Evolutionary conservation across 2,329 filamentous ascomycete species (phyloP).

Genomic region (Calonectria honghensis): DNA sequence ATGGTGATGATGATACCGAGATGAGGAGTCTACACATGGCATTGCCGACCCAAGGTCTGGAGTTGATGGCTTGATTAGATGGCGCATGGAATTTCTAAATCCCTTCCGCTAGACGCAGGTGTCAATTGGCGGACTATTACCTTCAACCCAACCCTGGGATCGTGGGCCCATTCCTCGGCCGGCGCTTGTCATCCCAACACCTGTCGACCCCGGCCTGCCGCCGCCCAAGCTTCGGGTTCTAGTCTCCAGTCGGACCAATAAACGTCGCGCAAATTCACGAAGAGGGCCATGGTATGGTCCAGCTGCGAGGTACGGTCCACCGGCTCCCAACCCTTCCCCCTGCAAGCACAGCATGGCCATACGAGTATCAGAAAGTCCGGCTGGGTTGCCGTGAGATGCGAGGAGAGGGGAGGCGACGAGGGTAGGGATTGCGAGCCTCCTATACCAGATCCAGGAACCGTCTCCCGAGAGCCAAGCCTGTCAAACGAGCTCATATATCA

Average conservation of each 20-base stretch:
- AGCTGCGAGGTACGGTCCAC: neutral
- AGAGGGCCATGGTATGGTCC: neutral
- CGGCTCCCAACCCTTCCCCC: neutral
- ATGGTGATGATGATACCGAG: neutral
- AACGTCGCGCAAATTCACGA: constrained; percentile 3
- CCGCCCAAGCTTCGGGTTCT: constrained; percentile 31
- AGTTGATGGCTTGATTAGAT: constrained; percentile 8
- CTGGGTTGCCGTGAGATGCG: constrained; percentile 19
- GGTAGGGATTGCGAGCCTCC: constrained; percentile 24
- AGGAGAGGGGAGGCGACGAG: neutral
- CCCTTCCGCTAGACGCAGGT: constrained; percentile 9
- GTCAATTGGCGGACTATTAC: constrained; percentile 43
- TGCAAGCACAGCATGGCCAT: neutral
- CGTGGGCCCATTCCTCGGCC: constrained; percentile 37
- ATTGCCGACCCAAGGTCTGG: neutral
- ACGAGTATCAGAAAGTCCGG: constrained; percentile 33
- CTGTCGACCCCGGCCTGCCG: constrained; percentile 34
- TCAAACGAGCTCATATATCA: constrained; percentile 50
- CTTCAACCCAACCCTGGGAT: constrained; percentile 10
- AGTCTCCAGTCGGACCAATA: constrained; percentile 33
- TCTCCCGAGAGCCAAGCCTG: constrained; percentile 29
- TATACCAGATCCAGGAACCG: constrained; percentile 49
- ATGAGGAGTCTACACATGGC: neutral
- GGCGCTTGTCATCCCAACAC: constrained; percentile 44
- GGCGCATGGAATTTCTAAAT: constrained; percentile 3